These are phyloP conservation scores for Fusarium chuoi DNA, from an alignment of 2,329 filamentous ascomycete genomes.

Conservation along the genomic window DNA sequence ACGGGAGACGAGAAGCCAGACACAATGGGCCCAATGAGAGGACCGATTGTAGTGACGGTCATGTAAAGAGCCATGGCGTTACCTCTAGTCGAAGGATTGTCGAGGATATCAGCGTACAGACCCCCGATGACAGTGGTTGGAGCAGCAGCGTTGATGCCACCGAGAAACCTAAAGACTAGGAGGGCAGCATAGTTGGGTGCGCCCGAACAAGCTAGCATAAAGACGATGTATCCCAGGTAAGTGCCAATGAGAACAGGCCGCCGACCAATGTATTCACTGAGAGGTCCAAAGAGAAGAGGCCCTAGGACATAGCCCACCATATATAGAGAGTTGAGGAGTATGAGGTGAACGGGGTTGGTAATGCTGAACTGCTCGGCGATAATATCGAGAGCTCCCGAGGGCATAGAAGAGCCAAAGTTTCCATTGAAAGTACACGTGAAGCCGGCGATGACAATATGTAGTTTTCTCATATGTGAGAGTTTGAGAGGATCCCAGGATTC, in stretches of 20 bases:
- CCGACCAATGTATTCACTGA: slow-evolving; percentile 50
- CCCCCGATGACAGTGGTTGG: slow-evolving; percentile 50
- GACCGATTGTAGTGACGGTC: slow-evolving; percentile 47
- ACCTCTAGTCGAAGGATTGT: slow-evolving; percentile 46
- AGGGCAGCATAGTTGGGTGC: slow-evolving; percentile 56
- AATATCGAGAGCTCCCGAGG: slow-evolving; percentile 50
- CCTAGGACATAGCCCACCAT: slow-evolving; percentile 51
- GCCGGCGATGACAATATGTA: slow-evolving; percentile 49
- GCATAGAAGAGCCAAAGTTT: slow-evolving; percentile 51
- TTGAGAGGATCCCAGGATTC: slow-evolving; percentile 45
- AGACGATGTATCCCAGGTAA: slow-evolving; percentile 48
- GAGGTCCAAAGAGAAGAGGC: slow-evolving; percentile 48
- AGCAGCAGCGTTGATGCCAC: slow-evolving; percentile 48
- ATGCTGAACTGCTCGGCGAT: slow-evolving; percentile 46
- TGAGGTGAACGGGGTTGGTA: slow-evolving; percentile 41
- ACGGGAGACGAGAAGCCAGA: slow-evolving; percentile 61
- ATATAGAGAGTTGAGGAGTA: slow-evolving; percentile 50
- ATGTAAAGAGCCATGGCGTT: slow-evolving; percentile 50
- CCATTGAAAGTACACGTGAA: slow-evolving; percentile 52
- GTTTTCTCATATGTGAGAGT: slow-evolving; percentile 46
- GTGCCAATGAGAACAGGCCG: slow-evolving; percentile 49
- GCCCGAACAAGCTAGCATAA: slow-evolving; percentile 51
- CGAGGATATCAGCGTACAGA: slow-evolving; percentile 49
- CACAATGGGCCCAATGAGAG: slow-evolving; percentile 61
- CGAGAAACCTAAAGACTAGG: slow-evolving; percentile 53